phyloP scores from a whole-genome alignment of 805 yeast genomes.

The Peterozyma toletana region DNA sequence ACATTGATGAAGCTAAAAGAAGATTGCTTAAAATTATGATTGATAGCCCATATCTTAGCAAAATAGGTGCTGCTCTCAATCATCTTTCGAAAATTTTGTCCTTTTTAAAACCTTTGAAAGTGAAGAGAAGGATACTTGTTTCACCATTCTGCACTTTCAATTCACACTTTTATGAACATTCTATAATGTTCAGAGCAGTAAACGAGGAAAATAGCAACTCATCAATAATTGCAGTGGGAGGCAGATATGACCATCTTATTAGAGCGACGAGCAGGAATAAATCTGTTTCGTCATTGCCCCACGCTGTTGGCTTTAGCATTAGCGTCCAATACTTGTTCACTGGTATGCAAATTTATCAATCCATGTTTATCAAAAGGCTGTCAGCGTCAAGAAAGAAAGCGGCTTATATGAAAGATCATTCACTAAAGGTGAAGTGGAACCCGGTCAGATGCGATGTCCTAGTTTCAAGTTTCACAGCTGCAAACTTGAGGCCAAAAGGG shows the following conservation, averaged over 20 bases:
- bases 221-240: constrained; percentile 78
- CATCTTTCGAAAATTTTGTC: constrained; percentile 56
- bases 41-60: constrained; percentile 57
- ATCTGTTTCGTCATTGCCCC: constrained; percentile 25
- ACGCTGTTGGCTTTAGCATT: constrained; percentile 83
- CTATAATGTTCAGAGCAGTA: constrained; percentile 84
- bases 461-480: constrained; percentile 59
- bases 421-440: constrained; percentile 35
- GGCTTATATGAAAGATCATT: constrained; percentile 23
- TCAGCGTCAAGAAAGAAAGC: constrained; percentile 19
- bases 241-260: constrained; percentile 78
- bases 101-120: constrained; percentile 51
- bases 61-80: constrained; percentile 54
- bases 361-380: constrained; percentile 17
- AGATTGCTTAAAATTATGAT: constrained; percentile 65
- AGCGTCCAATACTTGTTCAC: constrained; percentile 63
- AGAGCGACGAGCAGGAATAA: constrained; percentile 51
- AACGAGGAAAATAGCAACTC: constrained; percentile 48
- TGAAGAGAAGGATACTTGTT: constrained; percentile 48
- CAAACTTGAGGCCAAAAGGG: constrained; percentile 51
- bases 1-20: constrained; percentile 55
- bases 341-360: constrained; percentile 41
- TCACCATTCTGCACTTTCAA: constrained; percentile 85
- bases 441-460: constrained; percentile 75
- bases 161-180: constrained; percentile 68